A percentile compares a stretch with the other conserved stretches of the same genome.
Conservation (phyloP, 306 rosid genomes). For the Alnus glutinosa region DNA sequence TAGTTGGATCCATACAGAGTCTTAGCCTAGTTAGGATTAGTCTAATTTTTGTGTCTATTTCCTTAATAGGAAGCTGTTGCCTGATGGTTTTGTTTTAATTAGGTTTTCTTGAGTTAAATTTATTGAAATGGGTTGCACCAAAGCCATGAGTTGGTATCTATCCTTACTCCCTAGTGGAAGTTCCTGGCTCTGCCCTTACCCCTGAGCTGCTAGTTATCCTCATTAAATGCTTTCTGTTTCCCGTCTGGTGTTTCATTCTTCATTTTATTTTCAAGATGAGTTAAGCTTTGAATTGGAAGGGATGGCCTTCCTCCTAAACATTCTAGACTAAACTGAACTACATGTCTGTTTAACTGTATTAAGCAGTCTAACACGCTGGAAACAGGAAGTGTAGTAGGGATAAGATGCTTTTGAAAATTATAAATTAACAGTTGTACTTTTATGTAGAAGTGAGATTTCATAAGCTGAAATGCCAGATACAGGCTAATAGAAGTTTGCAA, state of each 20-base stretch:
- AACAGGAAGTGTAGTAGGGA: not conserved
- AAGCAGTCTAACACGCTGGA: not conserved
- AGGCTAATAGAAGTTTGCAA: not conserved
- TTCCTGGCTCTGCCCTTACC: not conserved
- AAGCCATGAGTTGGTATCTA: not conserved
- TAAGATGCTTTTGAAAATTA: no score
- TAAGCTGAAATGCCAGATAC: not conserved
- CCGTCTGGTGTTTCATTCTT: not conserved
- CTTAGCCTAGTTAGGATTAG: not conserved
- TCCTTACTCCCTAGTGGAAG: not conserved
- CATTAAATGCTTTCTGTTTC: not conserved
- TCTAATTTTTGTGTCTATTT: not conserved
- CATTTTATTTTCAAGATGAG: not conserved
- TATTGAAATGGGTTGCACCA: not conserved
- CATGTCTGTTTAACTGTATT: not conserved
- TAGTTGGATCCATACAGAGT: not conserved
- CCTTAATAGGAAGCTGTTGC: not conserved
- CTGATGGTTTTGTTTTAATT: not conserved
- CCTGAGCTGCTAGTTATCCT: not conserved
- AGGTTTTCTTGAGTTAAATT: not conserved
- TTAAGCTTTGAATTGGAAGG: not conserved
- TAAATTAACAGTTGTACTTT: not conserved
- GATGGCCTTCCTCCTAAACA: not conserved
- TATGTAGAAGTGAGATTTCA: not conserved
- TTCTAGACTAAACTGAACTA: not conserved